Evolutionary conservation across 2,329 filamentous ascomycete genomes (phyloP).

Genomic region (Aspergillus pseudotamarii): DNA sequence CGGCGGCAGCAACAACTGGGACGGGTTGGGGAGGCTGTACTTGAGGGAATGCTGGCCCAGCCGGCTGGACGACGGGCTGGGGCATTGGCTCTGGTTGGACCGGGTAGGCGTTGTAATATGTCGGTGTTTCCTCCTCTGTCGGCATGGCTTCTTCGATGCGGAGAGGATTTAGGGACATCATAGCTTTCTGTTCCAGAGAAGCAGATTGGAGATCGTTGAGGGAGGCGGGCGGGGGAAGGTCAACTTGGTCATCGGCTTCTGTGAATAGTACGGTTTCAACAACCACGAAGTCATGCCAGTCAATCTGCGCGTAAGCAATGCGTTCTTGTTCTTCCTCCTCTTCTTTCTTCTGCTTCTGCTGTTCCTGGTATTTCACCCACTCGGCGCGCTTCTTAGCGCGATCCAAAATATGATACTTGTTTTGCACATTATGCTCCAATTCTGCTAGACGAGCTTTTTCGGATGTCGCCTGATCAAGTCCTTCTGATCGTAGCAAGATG

Average conservation of each 20-base stretch:
- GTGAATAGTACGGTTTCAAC: constrained; percentile 94
- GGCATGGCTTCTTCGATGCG: constrained; percentile 96
- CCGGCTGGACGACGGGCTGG: constrained; percentile 27
- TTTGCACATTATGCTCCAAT: constrained; percentile 71
- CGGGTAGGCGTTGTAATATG: constrained; percentile 57
- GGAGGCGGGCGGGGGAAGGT: constrained; percentile 85
- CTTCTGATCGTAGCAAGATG: constrained; percentile 70
- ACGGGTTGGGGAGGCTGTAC: constrained; percentile 33
- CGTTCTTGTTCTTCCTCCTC: constrained; percentile 83
- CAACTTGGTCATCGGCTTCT: constrained; percentile 80
- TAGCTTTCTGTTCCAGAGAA: constrained; percentile 92
- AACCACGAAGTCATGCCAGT: constrained; percentile 97
- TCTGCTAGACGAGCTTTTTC: constrained; percentile 73
- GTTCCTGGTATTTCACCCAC: constrained; percentile 80
- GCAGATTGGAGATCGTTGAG: constrained; percentile 91
- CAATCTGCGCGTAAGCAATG: constrained; percentile 78
- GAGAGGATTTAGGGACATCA: constrained; percentile 78
- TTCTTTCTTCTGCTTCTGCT: constrained; percentile 85
- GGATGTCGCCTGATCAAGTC: constrained; percentile 69
- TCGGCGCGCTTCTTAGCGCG: constrained; percentile 84
- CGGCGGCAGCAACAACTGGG: constrained; percentile 29
- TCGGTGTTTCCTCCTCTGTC: constrained; percentile 63
- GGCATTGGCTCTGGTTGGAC: constrained; percentile 42
- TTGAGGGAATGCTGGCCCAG: constrained; percentile 36
- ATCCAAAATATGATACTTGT: constrained; percentile 78